phyloP scores from a whole-genome alignment of 2,329 filamentous ascomycete species.

The Trichoderma sp. region DNA sequence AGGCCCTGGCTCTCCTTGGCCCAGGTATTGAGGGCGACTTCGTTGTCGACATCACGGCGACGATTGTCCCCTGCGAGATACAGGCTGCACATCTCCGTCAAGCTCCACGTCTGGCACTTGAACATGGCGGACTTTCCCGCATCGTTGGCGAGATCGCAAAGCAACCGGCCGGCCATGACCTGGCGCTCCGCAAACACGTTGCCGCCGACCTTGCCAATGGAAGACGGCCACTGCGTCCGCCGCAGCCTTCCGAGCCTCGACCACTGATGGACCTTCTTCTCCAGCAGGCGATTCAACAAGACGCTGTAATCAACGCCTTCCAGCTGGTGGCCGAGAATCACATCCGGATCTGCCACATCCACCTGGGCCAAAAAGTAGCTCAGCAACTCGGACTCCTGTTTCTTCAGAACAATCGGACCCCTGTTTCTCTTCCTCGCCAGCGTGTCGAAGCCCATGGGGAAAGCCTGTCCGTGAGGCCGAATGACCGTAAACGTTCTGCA shows the following conservation, averaged over 20 bases:
- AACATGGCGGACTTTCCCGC: constrained; percentile 96
- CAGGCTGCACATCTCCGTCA: constrained; percentile 95
- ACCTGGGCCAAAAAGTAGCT: constrained; percentile 88
- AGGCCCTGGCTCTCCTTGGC: constrained; percentile 75
- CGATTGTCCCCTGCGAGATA: constrained; percentile 74
- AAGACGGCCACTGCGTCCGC: constrained; percentile 81
- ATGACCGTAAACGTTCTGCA: constrained; percentile 91
- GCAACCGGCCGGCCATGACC: constrained; percentile 80
- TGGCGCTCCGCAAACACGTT: constrained; percentile 94
- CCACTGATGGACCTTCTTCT: constrained; percentile 93
- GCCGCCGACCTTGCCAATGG: constrained; percentile 80
- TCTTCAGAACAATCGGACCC: constrained; percentile 78
- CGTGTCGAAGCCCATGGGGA: constrained; percentile 84
- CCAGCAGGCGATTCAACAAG: constrained; percentile 79
- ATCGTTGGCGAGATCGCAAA: constrained; percentile 95
- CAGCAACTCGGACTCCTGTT: constrained; percentile 80
- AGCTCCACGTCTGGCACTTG: constrained; percentile 96
- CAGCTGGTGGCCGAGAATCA: constrained; percentile 90
- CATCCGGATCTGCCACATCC: constrained; percentile 86
- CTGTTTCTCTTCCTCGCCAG: constrained; percentile 71
- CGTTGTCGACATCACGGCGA: constrained; percentile 85
- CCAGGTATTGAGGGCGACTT: constrained; percentile 84
- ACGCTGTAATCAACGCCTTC: constrained; percentile 97
- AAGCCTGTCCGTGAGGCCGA: constrained; percentile 73
- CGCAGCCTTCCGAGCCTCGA: constrained; percentile 87